Base-by-base conservation (phyloP, 129 eudicot genomes). In the Rutidosis leptorrhynchoides region DNA sequence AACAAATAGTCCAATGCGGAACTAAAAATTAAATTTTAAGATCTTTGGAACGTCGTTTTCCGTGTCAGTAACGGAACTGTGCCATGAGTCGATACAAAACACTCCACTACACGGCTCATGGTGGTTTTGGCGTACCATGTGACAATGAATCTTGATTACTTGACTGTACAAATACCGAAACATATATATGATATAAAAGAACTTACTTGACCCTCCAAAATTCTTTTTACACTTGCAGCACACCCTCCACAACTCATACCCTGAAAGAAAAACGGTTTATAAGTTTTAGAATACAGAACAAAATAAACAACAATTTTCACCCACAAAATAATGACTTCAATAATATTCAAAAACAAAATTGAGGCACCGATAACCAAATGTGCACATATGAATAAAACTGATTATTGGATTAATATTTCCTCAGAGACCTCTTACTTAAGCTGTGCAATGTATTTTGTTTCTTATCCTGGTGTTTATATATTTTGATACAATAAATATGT, bases 161-260 rank as follows among this genome's bases (percentile, higher is more conserved):
- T 20, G 27, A 52, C 32, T 45, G 67, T 64, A 45, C 49, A 55
- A 40, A 65, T 22, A 74, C 30, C 37, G 37, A 72, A 68, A 25
- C 20, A 48, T 14, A 53, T 43, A 17, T 65, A 25, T 1, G 53
- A 20, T 40, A 40, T 12, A 40, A 11, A 30, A 43, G 25, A 65
- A 75, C 98, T 77, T 70, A 93, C 99, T 75, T 82, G 96, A 73
- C 83, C 84, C 65, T 93, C 99, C 56, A 93, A 78, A 73, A 93
- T 93, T 67, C 95, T 76, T 87, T 89, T 93, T 73, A 93, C 99
- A 51, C 87, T 89, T n/a, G 95, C 95, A 26, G 89, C 91, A 77
- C 99, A 93, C 14, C 99, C 99, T 53, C 99, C 99, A 59, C 99
- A 93, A 10, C 88, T 73, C 99, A 93, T 93, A 42, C 99, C 99